These are phyloP conservation scores for Neonectria coccinea DNA, from an alignment of 2,329 filamentous ascomycete genomes.

Conservation along the genomic window DNA sequence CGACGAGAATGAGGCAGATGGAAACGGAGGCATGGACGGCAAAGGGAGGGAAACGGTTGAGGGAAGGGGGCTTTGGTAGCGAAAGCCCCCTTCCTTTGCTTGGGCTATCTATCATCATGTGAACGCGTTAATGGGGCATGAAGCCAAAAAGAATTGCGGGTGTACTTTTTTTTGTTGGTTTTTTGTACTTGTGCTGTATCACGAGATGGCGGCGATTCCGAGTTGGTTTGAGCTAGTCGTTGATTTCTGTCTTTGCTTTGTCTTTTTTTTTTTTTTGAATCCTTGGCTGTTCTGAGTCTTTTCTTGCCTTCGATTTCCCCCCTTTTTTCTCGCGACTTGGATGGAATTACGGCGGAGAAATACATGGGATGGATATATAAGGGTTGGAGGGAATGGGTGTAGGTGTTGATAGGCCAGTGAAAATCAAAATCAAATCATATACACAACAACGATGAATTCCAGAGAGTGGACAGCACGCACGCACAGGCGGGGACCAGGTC, in stretches of 20 bases:
- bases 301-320: conserved; percentile 10
- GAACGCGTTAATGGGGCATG: conserved; percentile 49
- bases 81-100: conserved; percentile 9
- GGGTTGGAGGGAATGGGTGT: conserved; percentile 6
- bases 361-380: conserved; percentile 10
- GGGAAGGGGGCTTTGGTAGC: neutral
- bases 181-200: conserved; percentile 47
- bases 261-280: conserved; percentile 4
- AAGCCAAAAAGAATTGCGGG: conserved; percentile 43
- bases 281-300: conserved; percentile 14
- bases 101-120: conserved; percentile 40
- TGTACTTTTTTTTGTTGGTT: conserved; percentile 31
- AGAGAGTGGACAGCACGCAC: no score
- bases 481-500: neutral
- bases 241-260: conserved; percentile 26
- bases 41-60: conserved; percentile 3
- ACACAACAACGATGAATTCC: neutral
- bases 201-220: conserved; percentile 43
- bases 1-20: conserved; percentile 14
- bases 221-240: conserved; percentile 37
- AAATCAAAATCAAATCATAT: conserved; percentile 10
- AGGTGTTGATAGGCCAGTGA: conserved; percentile 21
- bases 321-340: conserved; percentile 4
- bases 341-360: conserved; percentile 18
- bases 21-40: conserved; percentile 9